Base-by-base conservation (phyloP, 352 stramenopile species). In the Blastocystis sp. region DNA sequence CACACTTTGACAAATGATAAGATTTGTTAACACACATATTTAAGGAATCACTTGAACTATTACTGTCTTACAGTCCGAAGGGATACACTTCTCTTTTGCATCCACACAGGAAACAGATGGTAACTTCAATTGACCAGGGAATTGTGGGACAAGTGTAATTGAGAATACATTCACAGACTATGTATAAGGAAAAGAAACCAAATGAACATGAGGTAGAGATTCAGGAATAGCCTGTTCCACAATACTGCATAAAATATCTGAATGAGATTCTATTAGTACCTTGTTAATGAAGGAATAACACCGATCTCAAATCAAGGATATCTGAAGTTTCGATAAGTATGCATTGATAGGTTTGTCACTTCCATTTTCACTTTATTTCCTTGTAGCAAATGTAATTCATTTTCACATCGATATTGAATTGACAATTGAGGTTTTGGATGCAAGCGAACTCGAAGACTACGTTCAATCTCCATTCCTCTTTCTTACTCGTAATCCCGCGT, bases 371-470 rank as follows among this genome's bases (percentile, higher is more conserved):
- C 22, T 19, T 42, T 30, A 2, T 56, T 56, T n/a, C 30, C 11
- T 30, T 77, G 64, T 9, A 77, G 9, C 15, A 77, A n/a, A 57
- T 24, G n/a, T 19, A 77, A 37, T 51, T 56, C 9, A 3, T 19
- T 35, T n/a, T 56, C 64, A n/a, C 7, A 17, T n/a, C 30, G 15
- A 22, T 53, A 77, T 30, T 30, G 30, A 51, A 77, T 56, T 19
- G 51, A 40, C 17, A 77, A 56, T 19, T 77, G 64, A 19, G 64
- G 64, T 30, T 77, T 77, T 19, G 64, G 64, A 30, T 77, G 64
- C 1, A 77, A 35, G 51, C 64, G 64, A 19, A 30, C 64, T 6
- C 40, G 37, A n/a, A 77, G 30, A 53, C 64, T 77, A 77, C 15
- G 22, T 30, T 13, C 11, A 33, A 56, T 37, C 30, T 56, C 9